phyloP scores from a whole-genome alignment of 208 protist genomes.

The Acanthamoeba lenticulata region DNA sequence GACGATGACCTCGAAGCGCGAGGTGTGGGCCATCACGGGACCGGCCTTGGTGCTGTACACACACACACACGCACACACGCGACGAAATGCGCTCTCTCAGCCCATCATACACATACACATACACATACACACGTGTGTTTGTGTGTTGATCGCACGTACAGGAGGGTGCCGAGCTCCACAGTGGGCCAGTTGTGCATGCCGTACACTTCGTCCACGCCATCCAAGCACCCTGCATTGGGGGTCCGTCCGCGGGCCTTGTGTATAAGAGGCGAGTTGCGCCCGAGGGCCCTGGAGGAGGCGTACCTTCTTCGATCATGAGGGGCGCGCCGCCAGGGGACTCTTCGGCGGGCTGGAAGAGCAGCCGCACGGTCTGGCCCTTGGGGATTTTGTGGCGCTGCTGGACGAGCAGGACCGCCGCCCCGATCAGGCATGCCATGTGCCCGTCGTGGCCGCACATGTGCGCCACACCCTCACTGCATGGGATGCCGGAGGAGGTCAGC shows the following conservation, averaged over 20 bases:
- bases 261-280: too few relatives aligned
- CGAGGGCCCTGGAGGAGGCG: too few relatives aligned
- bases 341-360: conserved; percentile 80
- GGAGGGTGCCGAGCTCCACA: conserved; percentile 44
- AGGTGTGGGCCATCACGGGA: conserved; percentile 75
- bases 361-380: conserved; percentile 54
- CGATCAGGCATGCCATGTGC: conserved; percentile 76
- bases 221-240: conserved; percentile 22
- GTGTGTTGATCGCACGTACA: not conserved
- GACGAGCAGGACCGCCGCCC: conserved; percentile 12
- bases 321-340: conserved; percentile 73
- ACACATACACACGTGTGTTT: not conserved
- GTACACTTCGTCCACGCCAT: conserved; percentile 80
- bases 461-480: conserved; percentile 60
- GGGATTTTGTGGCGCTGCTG: conserved; percentile 59
- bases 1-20: conserved; percentile 67
- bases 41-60: conserved; percentile 56
- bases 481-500: not conserved
- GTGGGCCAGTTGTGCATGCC: conserved; percentile 79
- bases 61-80: not conserved
- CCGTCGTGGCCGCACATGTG: conserved; percentile 83
- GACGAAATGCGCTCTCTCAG: not conserved
- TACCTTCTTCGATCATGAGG: conserved; percentile 77
- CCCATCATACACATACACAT: not conserved
- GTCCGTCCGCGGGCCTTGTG: too few relatives aligned